phyloP scores from a whole-genome alignment of 1,284 basidiomycete genomes.

The Sparassis latifolia region DNA sequence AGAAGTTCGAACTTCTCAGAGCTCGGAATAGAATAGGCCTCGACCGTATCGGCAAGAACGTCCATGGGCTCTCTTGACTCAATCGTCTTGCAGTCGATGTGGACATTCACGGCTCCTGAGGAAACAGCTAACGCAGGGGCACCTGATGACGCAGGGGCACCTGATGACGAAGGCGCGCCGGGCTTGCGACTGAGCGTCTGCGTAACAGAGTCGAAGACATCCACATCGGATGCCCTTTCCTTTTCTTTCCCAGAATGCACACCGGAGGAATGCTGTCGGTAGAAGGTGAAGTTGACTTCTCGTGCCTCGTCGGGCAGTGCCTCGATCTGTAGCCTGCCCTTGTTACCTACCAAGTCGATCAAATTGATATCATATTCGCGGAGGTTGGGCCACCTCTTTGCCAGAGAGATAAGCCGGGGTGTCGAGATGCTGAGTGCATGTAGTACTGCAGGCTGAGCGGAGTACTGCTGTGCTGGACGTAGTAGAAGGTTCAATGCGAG shows the following conservation, averaged over 20 bases:
- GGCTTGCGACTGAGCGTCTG: slow-evolving; percentile 28
- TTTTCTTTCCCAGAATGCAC: slow-evolving; percentile 27
- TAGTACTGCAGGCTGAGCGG: slow-evolving; percentile 72
- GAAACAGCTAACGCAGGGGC: slow-evolving; percentile 21
- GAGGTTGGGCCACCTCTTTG: slow-evolving; percentile 69
- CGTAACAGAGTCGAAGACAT: slow-evolving; percentile 33
- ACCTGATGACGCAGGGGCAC: slow-evolving; percentile 2
- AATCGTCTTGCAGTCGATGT: slow-evolving; percentile 56
- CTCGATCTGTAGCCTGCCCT: slow-evolving; percentile 47
- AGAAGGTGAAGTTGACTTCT: slow-evolving; percentile 74
- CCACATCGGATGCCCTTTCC: slow-evolving; percentile 38
- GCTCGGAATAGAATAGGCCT: slow-evolving; percentile 70
- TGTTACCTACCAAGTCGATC: slow-evolving; percentile 56
- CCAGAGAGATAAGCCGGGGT: slow-evolving; percentile 62
- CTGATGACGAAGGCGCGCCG: slow-evolving; percentile 8
- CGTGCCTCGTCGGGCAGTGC: slow-evolving; percentile 60
- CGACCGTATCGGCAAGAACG: slow-evolving; percentile 70
- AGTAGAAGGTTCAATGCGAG: slow-evolving; percentile 82
- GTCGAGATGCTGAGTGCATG: slow-evolving; percentile 75
- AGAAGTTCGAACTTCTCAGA: slow-evolving; percentile 88
- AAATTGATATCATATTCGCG: slow-evolving; percentile 70
- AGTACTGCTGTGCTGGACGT: slow-evolving; percentile 93
- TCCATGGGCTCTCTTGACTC: slow-evolving; percentile 60
- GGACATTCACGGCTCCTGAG: slow-evolving; percentile 53
- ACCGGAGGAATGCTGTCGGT: slow-evolving; percentile 42